These are phyloP conservation scores for Cladosporium colombiae DNA, from an alignment of 2,329 filamentous ascomycete species.

Conservation along the genomic window DNA sequence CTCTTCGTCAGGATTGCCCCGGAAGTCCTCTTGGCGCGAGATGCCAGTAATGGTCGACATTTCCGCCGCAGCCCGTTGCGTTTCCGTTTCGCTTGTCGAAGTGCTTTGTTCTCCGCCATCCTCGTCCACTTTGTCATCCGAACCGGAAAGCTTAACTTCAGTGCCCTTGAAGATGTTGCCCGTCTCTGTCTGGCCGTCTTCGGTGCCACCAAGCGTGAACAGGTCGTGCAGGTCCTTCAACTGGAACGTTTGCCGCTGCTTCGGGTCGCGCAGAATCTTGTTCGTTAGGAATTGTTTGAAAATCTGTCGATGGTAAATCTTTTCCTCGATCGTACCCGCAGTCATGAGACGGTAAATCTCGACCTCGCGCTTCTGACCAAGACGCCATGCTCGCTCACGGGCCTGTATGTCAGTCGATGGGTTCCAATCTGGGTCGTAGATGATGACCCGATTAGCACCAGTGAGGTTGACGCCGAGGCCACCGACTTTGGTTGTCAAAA, in stretches of 20 bases:
- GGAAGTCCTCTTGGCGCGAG: constrained; percentile 47
- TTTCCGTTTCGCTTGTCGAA: constrained; percentile 32
- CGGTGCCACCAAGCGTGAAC: constrained; percentile 74
- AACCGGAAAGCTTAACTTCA: constrained; percentile 64
- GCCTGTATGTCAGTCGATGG: constrained; percentile 95
- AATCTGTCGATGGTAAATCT: constrained; percentile 97
- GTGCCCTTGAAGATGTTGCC: constrained; percentile 85
- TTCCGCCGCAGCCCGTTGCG: constrained; percentile 22
- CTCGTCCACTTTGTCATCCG: constrained; percentile 27
- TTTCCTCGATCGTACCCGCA: constrained; percentile 96
- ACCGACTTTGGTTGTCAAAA: constrained; percentile 93
- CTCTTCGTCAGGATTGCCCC: constrained; percentile 34
- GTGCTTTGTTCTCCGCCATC: constrained; percentile 33
- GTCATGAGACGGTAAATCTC: constrained; percentile 98
- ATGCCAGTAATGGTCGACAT: constrained; percentile 34
- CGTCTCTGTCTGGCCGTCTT: constrained; percentile 73
- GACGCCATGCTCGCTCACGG: constrained; percentile 89
- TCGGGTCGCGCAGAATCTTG: constrained; percentile 91
- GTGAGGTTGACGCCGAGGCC: constrained; percentile 93
- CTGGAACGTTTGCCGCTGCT: constrained; percentile 88
- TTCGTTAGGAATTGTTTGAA: constrained; percentile 98
- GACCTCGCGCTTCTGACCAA: constrained; percentile 93
- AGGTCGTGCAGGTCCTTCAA: constrained; percentile 88
- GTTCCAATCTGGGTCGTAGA: constrained; percentile 99
- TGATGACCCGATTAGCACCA: constrained; percentile 92